Base-by-base conservation (phyloP, 1,284 basidiomycete genomes). In the Sporisorium sorghi region DNA sequence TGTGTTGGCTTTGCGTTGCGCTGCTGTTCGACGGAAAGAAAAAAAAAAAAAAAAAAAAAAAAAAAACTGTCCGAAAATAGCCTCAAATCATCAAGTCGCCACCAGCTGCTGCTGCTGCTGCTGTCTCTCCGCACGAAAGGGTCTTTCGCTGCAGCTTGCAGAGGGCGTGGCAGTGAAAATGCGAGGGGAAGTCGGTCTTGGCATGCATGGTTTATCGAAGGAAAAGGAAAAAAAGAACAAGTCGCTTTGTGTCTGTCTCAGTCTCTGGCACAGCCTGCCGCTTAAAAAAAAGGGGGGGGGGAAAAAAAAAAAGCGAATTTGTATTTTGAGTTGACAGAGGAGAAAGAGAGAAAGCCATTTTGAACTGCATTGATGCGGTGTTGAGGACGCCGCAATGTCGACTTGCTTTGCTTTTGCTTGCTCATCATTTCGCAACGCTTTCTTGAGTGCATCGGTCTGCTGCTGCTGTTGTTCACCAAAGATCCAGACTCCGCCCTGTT, bases 401-500 rank as follows among this genome's bases (percentile, higher is more conserved):
- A n/a, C n/a, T n/a, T n/a, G n/a, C n/a, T n/a, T n/a, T n/a, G n/a
- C n/a, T n/a, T n/a, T n/a, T n/a, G n/a, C n/a, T n/a, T n/a, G n/a
- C n/a, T n/a, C n/a, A n/a, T n/a, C n/a, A n/a, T 40, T 10, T 40
- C 37, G 8, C 37, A 30, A 30, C 39, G n/a, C 19, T 21, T 19
- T 14, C 43, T 44, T 21, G 3, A n/a, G n/a, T n/a, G n/a, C n/a
- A n/a, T n/a, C n/a, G 32, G 21, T 17, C 37, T 44, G 57, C 44
- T 47, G 35, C 33, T 33, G 2, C 30, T 23, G 32, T 7, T 14
- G 42, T 42, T 21, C 30, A 9, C 32, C 21, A 19, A 30, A 50
- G 43, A 46, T 59, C 32, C 39, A 44, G 2, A 58, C 60, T 56
- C 60, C 30, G 67, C 66, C 46, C 58, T 54, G 47, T 56, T 69